Percentiles rank a stretch among this genome's conserved stretches.
These are phyloP conservation scores for Mycena rebaudengoi DNA, from an alignment of 768 basidiomycete species.

Conservation along the genomic window DNA sequence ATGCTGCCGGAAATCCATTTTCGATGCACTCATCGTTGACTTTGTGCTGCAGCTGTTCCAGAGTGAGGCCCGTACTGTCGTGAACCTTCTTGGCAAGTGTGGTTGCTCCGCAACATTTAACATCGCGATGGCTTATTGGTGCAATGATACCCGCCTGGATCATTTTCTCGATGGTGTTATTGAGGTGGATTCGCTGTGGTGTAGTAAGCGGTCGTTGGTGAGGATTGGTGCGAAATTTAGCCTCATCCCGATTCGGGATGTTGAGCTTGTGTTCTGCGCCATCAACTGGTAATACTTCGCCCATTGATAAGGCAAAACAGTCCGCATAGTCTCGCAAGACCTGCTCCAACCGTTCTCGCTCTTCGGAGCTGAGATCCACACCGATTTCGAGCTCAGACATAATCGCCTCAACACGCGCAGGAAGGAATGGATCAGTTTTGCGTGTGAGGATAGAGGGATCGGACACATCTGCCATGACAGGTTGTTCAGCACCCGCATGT, in stretches of 20 bases:
- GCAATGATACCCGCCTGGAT: slow-evolving; percentile 18
- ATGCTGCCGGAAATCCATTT: neutral
- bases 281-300: slow-evolving; percentile 31
- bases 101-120: slow-evolving; percentile 15
- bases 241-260: slow-evolving; percentile 15
- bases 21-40: slow-evolving; percentile 20
- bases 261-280: slow-evolving; percentile 29
- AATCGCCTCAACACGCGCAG: slow-evolving; percentile 27
- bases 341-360: slow-evolving; percentile 17
- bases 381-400: slow-evolving; percentile 25
- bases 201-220: slow-evolving; percentile 31
- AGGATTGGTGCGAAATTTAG: slow-evolving; percentile 22
- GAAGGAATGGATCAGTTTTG: slow-evolving; percentile 26
- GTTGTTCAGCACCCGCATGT: neutral
- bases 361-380: slow-evolving; percentile 20
- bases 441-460: slow-evolving; percentile 19
- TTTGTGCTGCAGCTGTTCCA: slow-evolving; percentile 10
- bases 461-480: neutral
- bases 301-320: slow-evolving; percentile 47
- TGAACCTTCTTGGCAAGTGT: slow-evolving; percentile 25
- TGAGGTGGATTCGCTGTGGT: slow-evolving; percentile 27
- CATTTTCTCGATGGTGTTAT: slow-evolving; percentile 32
- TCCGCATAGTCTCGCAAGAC: slow-evolving; percentile 46
- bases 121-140: slow-evolving; percentile 12
- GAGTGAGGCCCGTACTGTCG: neutral